Base-by-base conservation (phyloP, 306 rosid species). In the Inga laurina region DNA sequence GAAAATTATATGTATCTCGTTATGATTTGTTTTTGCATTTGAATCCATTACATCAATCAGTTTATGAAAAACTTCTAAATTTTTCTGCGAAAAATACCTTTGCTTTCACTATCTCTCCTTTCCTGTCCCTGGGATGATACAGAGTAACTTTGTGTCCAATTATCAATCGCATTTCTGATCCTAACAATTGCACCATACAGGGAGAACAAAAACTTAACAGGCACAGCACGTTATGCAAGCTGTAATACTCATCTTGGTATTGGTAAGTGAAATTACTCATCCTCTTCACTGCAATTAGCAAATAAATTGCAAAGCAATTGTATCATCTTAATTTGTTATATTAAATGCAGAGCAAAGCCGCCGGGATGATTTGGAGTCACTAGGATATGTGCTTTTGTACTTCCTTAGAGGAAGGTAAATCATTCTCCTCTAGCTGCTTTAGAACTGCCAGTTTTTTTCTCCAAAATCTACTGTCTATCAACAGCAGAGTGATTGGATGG, bases 161-260 rank as follows among this genome's bases (percentile, higher is more conserved):
- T 30, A 24, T 49, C 24, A 27, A 7, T 73, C n/a, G 14, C 49
- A 37, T 74, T 45, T 72, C 43, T 52, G 14, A 24, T 19, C 46
- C 85, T 90, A 70, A 82, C 65, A 34, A 72, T 76, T 49, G 45
- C 67, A 35, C 35, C 22, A 1, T 76, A 52, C 89, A 96, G 99
- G 94, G 99, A 95, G 87, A 92, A 96, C 84, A 96, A 96, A 82
- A 94, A 90, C 88, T 85, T 96, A 78, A 96, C 98, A 0, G 99
- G 99, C 71, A 96, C 99, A 78, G 98, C 98, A 5, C 92, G 98
- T 37, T 97, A 94, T 90, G 99, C 99, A 66, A 97, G 99, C 87
- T 94, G 98, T 90, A 97, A 97, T 88, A 94, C 99, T 75, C 99
- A 97, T 80, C 98, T 94, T 85, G 98, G 99, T 79, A 94, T 97